Base-by-base conservation (phyloP, 148 eudicot genomes). In the Cornus controversa region DNA sequence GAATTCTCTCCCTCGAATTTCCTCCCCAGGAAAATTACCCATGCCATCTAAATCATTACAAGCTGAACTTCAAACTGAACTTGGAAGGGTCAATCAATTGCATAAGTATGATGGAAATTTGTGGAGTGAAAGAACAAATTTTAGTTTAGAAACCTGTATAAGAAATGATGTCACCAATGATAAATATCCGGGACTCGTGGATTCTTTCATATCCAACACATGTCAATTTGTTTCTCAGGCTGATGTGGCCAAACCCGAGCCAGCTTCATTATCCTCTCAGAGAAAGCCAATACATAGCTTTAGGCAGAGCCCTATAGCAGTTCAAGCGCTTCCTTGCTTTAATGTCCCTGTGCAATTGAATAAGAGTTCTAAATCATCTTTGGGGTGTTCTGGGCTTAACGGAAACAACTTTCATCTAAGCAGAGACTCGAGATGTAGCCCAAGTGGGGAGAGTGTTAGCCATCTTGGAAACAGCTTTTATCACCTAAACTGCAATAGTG, bases 271-370 rank as follows among this genome's bases (percentile, higher is more conserved):
- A 74, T 71, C 82, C 50, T 74, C 77, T 71, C 47, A 13, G 60
- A 66, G 73, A 71, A 81, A 78, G 42, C 69, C 74, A 18, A 74
- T 50, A 4, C 28, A 15, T 42, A 42, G 8, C 28, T 4, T 62
- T 24, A 80, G 37, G 70, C 70, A 81, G 65, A 81, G 63, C 45
- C 63, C 71, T 50, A 34, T 37, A 66, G 78, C 76, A 63, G 82
- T 81, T 78, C 89, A 78, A 78, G 88, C 80, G 57, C 82, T 86
- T 70, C 84, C 84, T 28, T 76, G 76, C 72, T 70, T 78, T 11
- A 34, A 69, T 40, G 58, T 50, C 36, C 67, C 67, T 2, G 25
- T 31, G n/a, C 29, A 69, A 53, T 69, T 75, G 5, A 67, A 69
- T 50, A 86, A 62, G 75, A 71, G 58, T 74, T 71, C 75, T 31